These are phyloP conservation scores for Lavandula angustifolia DNA, from an alignment of 257 asterid species.

Conservation along the genomic window DNA sequence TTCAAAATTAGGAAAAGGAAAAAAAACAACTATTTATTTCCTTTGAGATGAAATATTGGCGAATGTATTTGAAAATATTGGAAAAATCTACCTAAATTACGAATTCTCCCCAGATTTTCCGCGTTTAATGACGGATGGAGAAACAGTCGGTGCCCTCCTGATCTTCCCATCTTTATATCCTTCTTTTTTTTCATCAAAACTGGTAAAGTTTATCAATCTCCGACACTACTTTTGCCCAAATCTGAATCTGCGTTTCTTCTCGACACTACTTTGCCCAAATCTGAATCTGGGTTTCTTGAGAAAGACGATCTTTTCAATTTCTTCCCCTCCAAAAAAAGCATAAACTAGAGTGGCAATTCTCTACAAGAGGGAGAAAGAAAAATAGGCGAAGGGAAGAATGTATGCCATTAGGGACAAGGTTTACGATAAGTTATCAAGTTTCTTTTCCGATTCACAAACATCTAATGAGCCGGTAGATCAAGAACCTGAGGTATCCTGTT, in stretches of 20 bases:
- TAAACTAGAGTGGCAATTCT: not conserved
- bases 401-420: slow-evolving; percentile 64
- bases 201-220: not conserved
- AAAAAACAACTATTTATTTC: too few relatives aligned
- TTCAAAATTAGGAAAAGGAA: too few relatives aligned
- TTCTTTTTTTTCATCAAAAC: slow-evolving; percentile 28
- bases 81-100: not conserved
- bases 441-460: slow-evolving; percentile 74
- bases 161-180: slow-evolving; percentile 23
- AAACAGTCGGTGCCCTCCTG: not conserved
- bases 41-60: too few relatives aligned
- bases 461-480: slow-evolving; percentile 53
- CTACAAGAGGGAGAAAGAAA: not conserved
- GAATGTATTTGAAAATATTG: too few relatives aligned
- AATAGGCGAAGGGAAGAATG: slow-evolving; percentile 43
- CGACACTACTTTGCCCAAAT: not conserved
- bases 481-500: slow-evolving; percentile 59
- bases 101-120: slow-evolving; percentile 15
- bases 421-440: slow-evolving; percentile 64
- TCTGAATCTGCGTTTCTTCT: too few relatives aligned
- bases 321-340: slow-evolving; percentile 10
- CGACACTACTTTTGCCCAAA: not conserved
- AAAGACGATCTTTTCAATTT: slow-evolving; percentile 1
- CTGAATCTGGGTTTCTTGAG: slow-evolving; percentile 28
- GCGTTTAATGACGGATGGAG: slow-evolving; percentile 9